Conservation (phyloP, 169 alveolate species). For the Eimeria falciformis region DNA sequence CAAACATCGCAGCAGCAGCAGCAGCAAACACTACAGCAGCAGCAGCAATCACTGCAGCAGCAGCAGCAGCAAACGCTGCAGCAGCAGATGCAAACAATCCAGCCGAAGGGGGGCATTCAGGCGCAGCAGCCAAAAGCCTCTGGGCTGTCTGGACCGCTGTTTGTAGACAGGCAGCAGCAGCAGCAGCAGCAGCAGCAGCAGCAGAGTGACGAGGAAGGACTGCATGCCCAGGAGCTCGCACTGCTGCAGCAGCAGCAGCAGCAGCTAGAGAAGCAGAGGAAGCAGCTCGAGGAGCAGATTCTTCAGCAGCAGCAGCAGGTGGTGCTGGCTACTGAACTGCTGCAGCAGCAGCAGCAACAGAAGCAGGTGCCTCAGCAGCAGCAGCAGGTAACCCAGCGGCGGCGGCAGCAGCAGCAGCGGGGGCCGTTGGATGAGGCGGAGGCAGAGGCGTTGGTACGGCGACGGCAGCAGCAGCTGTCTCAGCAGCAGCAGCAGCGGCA, state of each 20-base stretch:
- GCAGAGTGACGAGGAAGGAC: background rate
- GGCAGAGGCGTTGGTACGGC: conserved; percentile 35
- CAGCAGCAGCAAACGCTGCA: conserved; percentile 23
- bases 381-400: background rate
- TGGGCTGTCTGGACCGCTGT: too few species aligned
- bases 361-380: background rate
- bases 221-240: background rate
- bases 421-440: conserved; percentile 23
- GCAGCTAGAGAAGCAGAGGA: background rate
- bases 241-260: conserved; percentile 36
- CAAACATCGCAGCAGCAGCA: background rate
- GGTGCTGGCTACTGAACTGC: too few species aligned
- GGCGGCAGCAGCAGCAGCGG: conserved; percentile 40
- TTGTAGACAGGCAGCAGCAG: too few species aligned
- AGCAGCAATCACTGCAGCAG: background rate
- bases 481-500: conserved; percentile 34
- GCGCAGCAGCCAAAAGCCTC: too few species aligned
- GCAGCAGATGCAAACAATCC: too few species aligned
- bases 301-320: conserved; percentile 18
- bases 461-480: background rate
- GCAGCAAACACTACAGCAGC: conserved; percentile 6
- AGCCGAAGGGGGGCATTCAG: too few species aligned
- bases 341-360: conserved; percentile 4
- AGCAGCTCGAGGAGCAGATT: background rate
- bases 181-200: conserved; percentile 53